Evolutionary conservation across 2,329 filamentous ascomycete genomes (phyloP).

Genomic region (Bertia moriformis): DNA sequence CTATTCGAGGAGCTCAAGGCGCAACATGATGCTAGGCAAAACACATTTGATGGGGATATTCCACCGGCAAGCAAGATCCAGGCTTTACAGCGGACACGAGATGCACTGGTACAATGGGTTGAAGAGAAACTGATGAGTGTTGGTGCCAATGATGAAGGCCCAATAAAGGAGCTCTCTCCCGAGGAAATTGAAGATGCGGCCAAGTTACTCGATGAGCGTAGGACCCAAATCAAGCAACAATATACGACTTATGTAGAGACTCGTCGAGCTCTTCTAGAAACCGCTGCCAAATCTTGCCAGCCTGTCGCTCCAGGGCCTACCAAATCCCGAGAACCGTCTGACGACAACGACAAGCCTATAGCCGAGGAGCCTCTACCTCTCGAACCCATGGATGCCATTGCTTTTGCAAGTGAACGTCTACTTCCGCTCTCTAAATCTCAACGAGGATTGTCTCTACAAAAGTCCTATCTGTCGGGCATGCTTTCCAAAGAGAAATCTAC

Average conservation of each 20-base stretch:
- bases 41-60: background rate
- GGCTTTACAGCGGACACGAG: conserved; percentile 25
- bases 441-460: conserved; percentile 18
- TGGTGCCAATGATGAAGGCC: conserved; percentile 12
- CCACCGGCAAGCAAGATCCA: conserved; percentile 9
- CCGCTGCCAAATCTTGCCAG: background rate
- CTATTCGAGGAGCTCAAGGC: conserved; percentile 12
- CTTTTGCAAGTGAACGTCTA: conserved; percentile 14
- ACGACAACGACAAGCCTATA: background rate
- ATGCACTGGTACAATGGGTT: conserved; percentile 33
- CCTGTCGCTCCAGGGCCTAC: background rate
- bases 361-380: background rate
- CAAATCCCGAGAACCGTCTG: background rate
- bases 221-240: background rate
- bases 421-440: conserved; percentile 17
- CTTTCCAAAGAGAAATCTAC: conserved; percentile 20
- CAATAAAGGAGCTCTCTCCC: conserved; percentile 11
- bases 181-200: conserved; percentile 11
- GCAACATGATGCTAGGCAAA: background rate
- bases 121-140: conserved; percentile 27
- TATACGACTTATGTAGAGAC: background rate
- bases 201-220: conserved; percentile 4
- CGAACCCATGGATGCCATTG: conserved; percentile 6
- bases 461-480: conserved; percentile 17
- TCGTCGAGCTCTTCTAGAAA: background rate